These are phyloP conservation scores for Dothideomycetes sp. DNA, from an alignment of 2,329 filamentous ascomycete species.

Conservation along the genomic window DNA sequence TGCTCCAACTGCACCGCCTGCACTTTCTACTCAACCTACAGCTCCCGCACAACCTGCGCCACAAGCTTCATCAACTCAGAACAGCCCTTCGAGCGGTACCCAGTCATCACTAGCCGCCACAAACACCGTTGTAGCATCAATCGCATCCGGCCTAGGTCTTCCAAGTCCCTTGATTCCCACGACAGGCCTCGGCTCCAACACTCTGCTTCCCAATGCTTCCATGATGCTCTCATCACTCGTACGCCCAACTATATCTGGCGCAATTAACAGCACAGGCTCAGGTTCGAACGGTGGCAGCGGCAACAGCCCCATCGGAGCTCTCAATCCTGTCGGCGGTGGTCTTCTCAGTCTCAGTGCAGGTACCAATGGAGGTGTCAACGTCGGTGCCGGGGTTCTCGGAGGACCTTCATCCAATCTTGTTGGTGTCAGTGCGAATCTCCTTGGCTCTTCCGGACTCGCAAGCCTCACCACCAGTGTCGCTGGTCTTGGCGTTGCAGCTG, in stretches of 20 bases:
- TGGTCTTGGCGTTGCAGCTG: neutral
- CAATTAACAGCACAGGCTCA: no score
- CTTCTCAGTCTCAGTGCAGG: neutral
- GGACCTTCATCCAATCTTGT: neutral
- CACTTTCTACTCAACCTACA: neutral
- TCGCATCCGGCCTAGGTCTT: no score
- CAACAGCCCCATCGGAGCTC: slow-evolving; percentile 2
- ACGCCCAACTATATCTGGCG: no score
- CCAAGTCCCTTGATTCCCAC: no score
- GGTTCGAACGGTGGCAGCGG: no score
- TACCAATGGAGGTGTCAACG: neutral
- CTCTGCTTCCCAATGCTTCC: no score
- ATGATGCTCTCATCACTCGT: no score
- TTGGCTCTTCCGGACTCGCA: neutral
- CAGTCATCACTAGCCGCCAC: neutral
- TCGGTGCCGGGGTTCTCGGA: slow-evolving; percentile 1
- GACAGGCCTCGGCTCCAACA: no score
- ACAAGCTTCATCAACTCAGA: neutral
- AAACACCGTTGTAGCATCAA: no score
- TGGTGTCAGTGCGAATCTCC: neutral
- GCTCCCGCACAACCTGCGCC: neutral
- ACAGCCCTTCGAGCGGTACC: no score
- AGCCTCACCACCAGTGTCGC: neutral
- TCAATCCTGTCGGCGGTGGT: neutral
- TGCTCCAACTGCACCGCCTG: neutral